These are phyloP conservation scores for Terfezia boudieri DNA, from an alignment of 495 filamentous ascomycete species.

Conservation along the genomic window DNA sequence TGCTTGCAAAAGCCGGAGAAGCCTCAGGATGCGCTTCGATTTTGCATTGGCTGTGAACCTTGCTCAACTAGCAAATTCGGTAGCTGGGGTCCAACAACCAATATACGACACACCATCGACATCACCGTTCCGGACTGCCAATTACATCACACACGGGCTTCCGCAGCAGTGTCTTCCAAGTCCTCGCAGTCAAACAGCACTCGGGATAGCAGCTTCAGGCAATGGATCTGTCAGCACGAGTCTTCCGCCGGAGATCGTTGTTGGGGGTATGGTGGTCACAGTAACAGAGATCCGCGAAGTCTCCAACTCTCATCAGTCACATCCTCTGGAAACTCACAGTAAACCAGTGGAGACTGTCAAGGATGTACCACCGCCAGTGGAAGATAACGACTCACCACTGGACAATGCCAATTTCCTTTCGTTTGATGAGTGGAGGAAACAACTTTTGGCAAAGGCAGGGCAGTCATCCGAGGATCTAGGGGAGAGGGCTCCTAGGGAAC, in stretches of 20 bases:
- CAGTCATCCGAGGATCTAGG: slow-evolving; percentile 60
- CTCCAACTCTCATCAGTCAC: neutral
- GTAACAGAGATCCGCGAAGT: slow-evolving; percentile 1
- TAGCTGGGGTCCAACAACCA: neutral
- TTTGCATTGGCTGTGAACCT: neutral
- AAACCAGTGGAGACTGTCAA: slow-evolving; percentile 3
- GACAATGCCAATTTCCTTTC: slow-evolving; percentile 78
- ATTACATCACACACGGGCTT: slow-evolving; percentile 59
- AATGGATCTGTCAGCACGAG: slow-evolving; percentile 1
- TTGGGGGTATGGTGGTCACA: neutral
- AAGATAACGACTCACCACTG: slow-evolving; percentile 40
- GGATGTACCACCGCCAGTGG: slow-evolving; percentile 1
- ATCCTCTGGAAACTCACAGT: neutral
- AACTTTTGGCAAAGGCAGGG: slow-evolving; percentile 68
- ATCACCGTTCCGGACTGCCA: slow-evolving; percentile 46
- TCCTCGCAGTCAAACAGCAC: slow-evolving; percentile 8
- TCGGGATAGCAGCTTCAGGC: slow-evolving; percentile 4
- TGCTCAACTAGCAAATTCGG: neutral
- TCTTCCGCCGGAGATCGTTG: neutral
- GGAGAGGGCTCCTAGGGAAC: slow-evolving; percentile 24
- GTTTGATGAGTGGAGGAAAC: slow-evolving; percentile 95
- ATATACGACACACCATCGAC: slow-evolving; percentile 14
- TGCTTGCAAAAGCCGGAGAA: too few relatives aligned
- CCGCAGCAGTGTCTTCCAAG: slow-evolving; percentile 54
- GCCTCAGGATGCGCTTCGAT: neutral